A percentile compares a stretch with the other conserved stretches of the same genome.
Evolutionary conservation across 164 flowering plant genomes (phyloP).

Genomic region (Magnolia officinalis): DNA sequence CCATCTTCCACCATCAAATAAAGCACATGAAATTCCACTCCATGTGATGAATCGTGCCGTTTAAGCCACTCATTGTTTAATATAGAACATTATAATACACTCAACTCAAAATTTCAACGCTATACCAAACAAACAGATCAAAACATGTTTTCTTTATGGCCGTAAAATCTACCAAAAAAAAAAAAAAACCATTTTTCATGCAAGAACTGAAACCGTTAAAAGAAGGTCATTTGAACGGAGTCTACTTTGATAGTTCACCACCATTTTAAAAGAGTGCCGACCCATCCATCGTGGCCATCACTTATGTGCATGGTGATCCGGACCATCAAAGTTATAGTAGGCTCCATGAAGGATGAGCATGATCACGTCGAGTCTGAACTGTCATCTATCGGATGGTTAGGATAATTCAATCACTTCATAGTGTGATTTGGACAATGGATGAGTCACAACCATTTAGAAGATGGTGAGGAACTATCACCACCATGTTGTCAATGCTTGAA

Average conservation of each 20-base stretch:
- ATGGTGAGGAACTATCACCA: neutral
- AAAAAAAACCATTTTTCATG: neutral
- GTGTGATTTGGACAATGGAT: neutral
- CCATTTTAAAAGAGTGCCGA: no score
- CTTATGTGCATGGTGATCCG: no score
- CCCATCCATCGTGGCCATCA: no score
- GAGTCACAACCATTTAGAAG: neutral
- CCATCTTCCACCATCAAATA: neutral
- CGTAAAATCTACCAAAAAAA: constrained; percentile 1
- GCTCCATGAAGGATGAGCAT: no score
- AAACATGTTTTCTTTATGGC: neutral
- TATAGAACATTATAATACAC: neutral
- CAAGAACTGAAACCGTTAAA: no score
- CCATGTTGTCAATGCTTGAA: neutral
- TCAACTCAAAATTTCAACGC: neutral
- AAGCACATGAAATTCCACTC: neutral
- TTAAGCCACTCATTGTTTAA: constrained; percentile 12
- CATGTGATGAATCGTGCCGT: constrained; percentile 16
- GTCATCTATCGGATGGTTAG: neutral
- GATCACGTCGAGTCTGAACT: no score
- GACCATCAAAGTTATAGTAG: no score
- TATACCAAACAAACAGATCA: neutral
- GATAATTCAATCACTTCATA: neutral
- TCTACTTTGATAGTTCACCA: no score
- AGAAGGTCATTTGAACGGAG: neutral